A percentile compares a stretch with the other conserved stretches of the same genome.
Conservation (phyloP, 2,329 filamentous ascomycete genomes). For the Exophiala aquamarina region DNA sequence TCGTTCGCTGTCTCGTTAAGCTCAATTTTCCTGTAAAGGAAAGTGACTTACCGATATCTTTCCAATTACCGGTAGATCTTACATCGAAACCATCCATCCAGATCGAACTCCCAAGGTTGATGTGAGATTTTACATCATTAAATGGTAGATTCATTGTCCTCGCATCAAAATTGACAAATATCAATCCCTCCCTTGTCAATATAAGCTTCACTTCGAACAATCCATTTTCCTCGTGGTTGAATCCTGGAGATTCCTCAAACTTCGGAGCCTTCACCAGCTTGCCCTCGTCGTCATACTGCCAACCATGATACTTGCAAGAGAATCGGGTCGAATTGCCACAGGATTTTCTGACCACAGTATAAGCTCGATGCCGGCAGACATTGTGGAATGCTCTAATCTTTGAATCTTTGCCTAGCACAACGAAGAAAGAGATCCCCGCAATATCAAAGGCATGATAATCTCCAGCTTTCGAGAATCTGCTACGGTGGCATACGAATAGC, state of each 20-base stretch:
- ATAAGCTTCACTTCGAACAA: slow-evolving; percentile 42
- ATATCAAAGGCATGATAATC: slow-evolving; percentile 59
- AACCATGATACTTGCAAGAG: slow-evolving; percentile 62
- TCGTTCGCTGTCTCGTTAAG: slow-evolving; percentile 15
- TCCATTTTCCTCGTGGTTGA: slow-evolving; percentile 57
- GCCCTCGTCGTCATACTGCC: slow-evolving; percentile 60
- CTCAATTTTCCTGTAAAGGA: not conserved
- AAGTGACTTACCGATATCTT: slow-evolving; percentile 21
- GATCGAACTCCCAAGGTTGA: slow-evolving; percentile 16
- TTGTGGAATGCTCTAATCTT: slow-evolving; percentile 63
- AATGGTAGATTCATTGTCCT: slow-evolving; percentile 24
- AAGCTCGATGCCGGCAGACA: slow-evolving; percentile 62
- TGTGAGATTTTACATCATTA: slow-evolving; percentile 24
- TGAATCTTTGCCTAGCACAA: slow-evolving; percentile 52
- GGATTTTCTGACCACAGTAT: slow-evolving; percentile 55
- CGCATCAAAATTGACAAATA: slow-evolving; percentile 26
- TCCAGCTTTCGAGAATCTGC: slow-evolving; percentile 51
- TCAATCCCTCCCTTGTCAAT: slow-evolving; percentile 19
- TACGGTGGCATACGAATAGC: slow-evolving; percentile 40
- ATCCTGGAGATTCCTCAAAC: slow-evolving; percentile 57
- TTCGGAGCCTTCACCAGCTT: slow-evolving; percentile 61
- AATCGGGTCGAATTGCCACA: slow-evolving; percentile 50
- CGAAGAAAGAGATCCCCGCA: slow-evolving; percentile 57
- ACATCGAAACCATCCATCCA: slow-evolving; percentile 20
- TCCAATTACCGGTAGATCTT: slow-evolving; percentile 21